Evolutionary conservation across 169 alveolate species (phyloP), one percentile per base, ranked within the genome.

Genomic region (Plasmodium gaboni): DNA sequence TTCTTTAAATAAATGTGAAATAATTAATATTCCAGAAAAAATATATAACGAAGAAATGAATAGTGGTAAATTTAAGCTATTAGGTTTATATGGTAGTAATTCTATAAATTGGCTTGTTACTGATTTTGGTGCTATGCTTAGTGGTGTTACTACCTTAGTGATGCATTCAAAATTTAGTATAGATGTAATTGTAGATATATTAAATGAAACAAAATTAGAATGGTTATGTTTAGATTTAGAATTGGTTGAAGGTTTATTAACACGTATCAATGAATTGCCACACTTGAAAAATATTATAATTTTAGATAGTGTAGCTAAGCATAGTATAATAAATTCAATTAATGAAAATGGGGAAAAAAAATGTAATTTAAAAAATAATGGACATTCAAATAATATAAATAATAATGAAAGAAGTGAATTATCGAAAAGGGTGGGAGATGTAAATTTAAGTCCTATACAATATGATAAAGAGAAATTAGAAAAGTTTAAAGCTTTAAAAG

Each of bases 111-210:
- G 90, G 90, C n/a, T 80, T 17, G 17, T 15, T 6, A 71, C 80
- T 0, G 90, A 80, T 51, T 50, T 80, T 1, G 78, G 83, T 24
- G 15, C 65, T 46, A 42, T 67, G 80, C 8, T 2, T 26, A 80
- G 72, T 44, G 80, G 68, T 26, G 50, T 42, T 24, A 80, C 90
- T 3, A 65, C 73, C 17, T n/a, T 80, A 9, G 71, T 80, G 10
- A 80, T 80, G 90, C 90, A 80, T 44, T 64, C 90, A 4, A 80
- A 68, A 44, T 80, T 80, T 48, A 68, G 90, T 59, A n/a, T 67
- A 2, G 71, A 80, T 22, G 90, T 65, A 80, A 63, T 80, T 17
- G 10, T 38, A 2, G 72, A 80, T 17, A 68, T 80, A 17, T 67
- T 80, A 26, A 64, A 67, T 32, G 80, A 80, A 80, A 32, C 80